Conservation (phyloP, 2,329 filamentous ascomycete genomes). For the Aspergillus ruber region DNA sequence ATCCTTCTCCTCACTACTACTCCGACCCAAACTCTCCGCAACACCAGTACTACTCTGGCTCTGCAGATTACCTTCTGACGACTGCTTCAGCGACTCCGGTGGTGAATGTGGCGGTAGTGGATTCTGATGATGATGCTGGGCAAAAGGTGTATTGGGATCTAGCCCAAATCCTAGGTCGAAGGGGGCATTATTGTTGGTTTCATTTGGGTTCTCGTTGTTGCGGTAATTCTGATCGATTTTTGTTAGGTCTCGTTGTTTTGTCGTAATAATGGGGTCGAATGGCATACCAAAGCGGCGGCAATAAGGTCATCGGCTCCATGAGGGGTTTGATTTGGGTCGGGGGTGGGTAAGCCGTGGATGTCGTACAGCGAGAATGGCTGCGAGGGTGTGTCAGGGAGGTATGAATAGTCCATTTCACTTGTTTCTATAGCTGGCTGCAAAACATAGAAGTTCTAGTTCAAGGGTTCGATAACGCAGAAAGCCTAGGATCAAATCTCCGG, state of each 20-base stretch:
- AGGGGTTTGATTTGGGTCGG: conserved; percentile 33
- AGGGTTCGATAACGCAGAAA: neutral
- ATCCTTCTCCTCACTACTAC: conserved; percentile 51
- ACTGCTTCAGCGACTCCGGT: conserved; percentile 29
- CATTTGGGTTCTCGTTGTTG: no score
- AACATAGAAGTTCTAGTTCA: neutral
- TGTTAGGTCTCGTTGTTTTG: no score
- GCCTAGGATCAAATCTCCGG: no score
- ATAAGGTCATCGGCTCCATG: conserved; percentile 39
- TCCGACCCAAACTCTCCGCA: conserved; percentile 30
- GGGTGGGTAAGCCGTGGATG: conserved; percentile 41
- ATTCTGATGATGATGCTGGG: conserved; percentile 6
- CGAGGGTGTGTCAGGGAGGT: conserved; percentile 38
- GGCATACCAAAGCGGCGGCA: conserved; percentile 26
- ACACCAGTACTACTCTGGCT: conserved; percentile 18
- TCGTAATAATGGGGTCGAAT: conserved; percentile 18
- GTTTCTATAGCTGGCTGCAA: neutral
- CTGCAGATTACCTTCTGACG: conserved; percentile 15
- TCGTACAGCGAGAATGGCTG: conserved; percentile 47
- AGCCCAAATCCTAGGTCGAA: conserved; percentile 14
- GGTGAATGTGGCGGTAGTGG: conserved; percentile 28
- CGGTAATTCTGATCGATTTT: no score
- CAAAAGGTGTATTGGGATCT: conserved; percentile 24
- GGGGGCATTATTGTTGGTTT: no score
- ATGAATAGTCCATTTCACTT: conserved; percentile 51